phyloP scores from a whole-genome alignment of 2,329 filamentous ascomycete genomes.

The Neoascochyta sp. region DNA sequence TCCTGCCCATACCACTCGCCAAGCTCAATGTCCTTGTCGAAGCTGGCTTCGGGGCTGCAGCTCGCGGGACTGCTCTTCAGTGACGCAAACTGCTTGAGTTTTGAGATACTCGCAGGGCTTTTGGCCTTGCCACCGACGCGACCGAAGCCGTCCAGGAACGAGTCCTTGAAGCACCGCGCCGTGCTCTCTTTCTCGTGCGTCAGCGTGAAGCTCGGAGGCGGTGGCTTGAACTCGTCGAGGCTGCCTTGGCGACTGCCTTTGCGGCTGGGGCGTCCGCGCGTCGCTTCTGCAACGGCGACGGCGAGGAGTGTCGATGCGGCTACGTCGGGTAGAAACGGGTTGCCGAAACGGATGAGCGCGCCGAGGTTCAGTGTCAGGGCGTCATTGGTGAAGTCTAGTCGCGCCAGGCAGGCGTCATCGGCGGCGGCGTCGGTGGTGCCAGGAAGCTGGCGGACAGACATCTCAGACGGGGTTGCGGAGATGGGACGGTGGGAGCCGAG shows the following conservation, averaged over 20 bases:
- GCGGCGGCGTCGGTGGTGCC: slow-evolving; percentile 36
- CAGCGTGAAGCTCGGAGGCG: slow-evolving; percentile 25
- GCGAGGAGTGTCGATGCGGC: slow-evolving; percentile 42
- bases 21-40: slow-evolving; percentile 39
- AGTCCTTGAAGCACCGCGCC: slow-evolving; percentile 28
- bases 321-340: slow-evolving; percentile 46
- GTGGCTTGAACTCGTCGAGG: slow-evolving; percentile 30
- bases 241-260: slow-evolving; percentile 15
- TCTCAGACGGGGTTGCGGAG: slow-evolving; percentile 32
- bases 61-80: slow-evolving; percentile 17
- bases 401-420: slow-evolving; percentile 41
- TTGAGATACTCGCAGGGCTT: slow-evolving; percentile 12
- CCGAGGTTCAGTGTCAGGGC: slow-evolving; percentile 45
- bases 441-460: slow-evolving; percentile 32
- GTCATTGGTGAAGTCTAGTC: slow-evolving; percentile 43
- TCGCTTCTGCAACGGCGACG: slow-evolving; percentile 46
- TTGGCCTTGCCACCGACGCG: slow-evolving; percentile 22
- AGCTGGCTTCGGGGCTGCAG: slow-evolving; percentile 6
- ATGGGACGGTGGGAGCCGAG: slow-evolving; percentile 22
- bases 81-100: slow-evolving; percentile 22
- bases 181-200: slow-evolving; percentile 23
- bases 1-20: slow-evolving; percentile 38
- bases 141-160: slow-evolving; percentile 16
- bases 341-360: slow-evolving; percentile 42
- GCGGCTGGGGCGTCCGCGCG: slow-evolving; percentile 22